Base-by-base conservation (phyloP, 495 filamentous ascomycete species). In the Bacidia rubella region DNA sequence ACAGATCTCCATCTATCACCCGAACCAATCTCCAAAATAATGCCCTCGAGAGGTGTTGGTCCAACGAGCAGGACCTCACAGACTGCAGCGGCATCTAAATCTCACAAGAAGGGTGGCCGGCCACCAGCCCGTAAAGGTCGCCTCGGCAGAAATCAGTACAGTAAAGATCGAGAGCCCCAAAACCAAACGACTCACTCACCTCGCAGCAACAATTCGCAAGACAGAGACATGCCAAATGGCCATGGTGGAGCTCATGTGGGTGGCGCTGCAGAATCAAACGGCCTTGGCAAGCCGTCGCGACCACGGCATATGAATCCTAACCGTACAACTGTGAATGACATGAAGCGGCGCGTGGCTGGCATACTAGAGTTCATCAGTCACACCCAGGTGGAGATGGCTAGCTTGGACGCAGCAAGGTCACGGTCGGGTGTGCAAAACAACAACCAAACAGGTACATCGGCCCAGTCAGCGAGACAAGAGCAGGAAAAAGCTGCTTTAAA, bases 291-390 rank as follows among this genome's bases (percentile, higher is more conserved):
- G 47, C 67, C 71, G 19, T 82, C 78, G 57, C 87, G 84, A 63
- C 69, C 74, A 11, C 68, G 71, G 21, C 69, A 76, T 38, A 70
- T 75, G 59, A 70, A 79, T 53, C 70, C 73, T 15, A 70, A 75
- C 48, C 70, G 74, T 32, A 80, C 89, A 46, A 90, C 78, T 24
- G 85, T 96, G 80, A 83, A 82, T 53, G 90, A 96, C 57, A 92
- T 96, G 85, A 88, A 87, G 67, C 77, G 85, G 54, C 79, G 86
- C 7, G 89, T 89, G 2, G 79, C 81, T 1, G 82, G 74, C 12
- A 90, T 98, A 51, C 71, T 93, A 15, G 88, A 94, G 40, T 96
- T 86, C 65, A 95, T 98, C 58, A 81, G 85, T 7, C 79, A 86
- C 43, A 90, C 87, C 57, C 90, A 96, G 60, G 74, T 95, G 11